Conservation (phyloP, 805 yeast species). For the Starmera caribaea region DNA sequence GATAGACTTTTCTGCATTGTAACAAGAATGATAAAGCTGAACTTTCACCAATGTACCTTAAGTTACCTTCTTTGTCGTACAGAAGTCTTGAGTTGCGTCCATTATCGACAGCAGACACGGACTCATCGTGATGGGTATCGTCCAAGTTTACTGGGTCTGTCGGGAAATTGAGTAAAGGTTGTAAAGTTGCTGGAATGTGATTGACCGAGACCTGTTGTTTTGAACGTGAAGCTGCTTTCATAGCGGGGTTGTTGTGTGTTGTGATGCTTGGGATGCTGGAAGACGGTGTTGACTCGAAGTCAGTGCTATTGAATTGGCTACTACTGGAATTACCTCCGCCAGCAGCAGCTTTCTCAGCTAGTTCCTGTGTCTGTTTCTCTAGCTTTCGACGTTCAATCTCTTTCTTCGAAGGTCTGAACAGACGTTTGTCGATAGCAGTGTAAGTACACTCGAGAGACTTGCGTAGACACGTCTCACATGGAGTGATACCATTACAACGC, state of each 20-base stretch:
- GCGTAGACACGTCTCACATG: constrained; percentile 25
- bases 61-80: constrained; percentile 25
- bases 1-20: constrained; percentile 30
- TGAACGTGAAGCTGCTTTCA: background rate
- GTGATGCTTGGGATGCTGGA: background rate
- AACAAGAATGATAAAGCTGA: constrained; percentile 30
- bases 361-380: background rate
- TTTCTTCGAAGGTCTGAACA: constrained; percentile 13
- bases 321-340: background rate
- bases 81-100: constrained; percentile 22
- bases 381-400: constrained; percentile 1
- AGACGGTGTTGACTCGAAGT: background rate
- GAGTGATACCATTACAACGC: constrained; percentile 23
- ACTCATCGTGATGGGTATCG: constrained; percentile 1
- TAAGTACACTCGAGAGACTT: constrained; percentile 24
- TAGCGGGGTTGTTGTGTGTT: background rate
- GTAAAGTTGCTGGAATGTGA: constrained; percentile 10
- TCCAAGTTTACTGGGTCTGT: constrained; percentile 3
- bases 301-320: background rate
- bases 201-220: background rate
- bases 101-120: constrained; percentile 6
- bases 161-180: constrained; percentile 13
- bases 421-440: constrained; percentile 15
- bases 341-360: background rate
- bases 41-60: constrained; percentile 32